These are phyloP conservation scores for Draba incana DNA, from an alignment of 345 rosid genomes.

Conservation along the genomic window DNA sequence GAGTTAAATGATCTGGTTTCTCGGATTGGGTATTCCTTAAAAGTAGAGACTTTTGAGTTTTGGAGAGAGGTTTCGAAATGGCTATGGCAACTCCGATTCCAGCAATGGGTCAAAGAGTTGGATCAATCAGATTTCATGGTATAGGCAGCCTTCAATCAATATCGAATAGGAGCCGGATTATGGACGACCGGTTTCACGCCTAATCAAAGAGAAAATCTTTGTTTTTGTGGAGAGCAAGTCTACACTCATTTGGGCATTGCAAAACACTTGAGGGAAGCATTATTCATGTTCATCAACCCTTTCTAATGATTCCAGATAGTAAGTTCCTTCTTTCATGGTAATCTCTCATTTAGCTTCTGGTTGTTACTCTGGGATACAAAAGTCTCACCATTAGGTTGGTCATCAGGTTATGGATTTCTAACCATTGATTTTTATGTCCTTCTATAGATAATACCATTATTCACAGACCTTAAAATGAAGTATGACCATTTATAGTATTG, in stretches of 20 bases:
- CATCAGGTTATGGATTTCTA: no score
- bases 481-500: no score
- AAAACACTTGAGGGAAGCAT: constrained; percentile 72
- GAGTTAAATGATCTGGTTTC: no score
- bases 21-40: no score
- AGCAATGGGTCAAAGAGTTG: constrained; percentile 35
- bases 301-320: constrained; percentile 67
- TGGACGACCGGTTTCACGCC: constrained; percentile 46
- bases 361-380: no score
- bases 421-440: no score
- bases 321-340: constrained; percentile 38
- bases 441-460: no score
- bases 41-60: no score
- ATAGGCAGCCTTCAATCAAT: constrained; percentile 41
- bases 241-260: constrained; percentile 66
- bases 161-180: constrained; percentile 42
- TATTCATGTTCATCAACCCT: background rate
- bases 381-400: no score
- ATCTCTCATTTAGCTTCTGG: no score
- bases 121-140: constrained; percentile 43
- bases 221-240: constrained; percentile 68
- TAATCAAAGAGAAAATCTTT: constrained; percentile 63
- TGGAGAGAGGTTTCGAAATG: constrained; percentile 36
- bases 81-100: constrained; percentile 59
- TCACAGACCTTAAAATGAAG: no score